A percentile compares a stretch with the other conserved stretches of the same genome.
Evolutionary conservation across 768 basidiomycete genomes (phyloP).

Genomic region (Suillus cothurnatus): DNA sequence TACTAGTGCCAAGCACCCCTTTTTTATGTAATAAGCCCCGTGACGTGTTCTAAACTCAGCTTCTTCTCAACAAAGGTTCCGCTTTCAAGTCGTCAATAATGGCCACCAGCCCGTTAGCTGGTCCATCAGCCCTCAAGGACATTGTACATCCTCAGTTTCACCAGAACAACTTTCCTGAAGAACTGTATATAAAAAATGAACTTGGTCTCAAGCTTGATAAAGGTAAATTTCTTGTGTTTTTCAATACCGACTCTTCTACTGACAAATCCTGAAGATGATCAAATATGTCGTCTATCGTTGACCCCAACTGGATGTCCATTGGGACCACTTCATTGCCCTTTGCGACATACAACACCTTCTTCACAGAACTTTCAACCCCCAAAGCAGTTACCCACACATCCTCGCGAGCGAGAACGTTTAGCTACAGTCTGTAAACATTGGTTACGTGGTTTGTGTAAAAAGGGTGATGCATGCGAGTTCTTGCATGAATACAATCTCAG

Average conservation of each 20-base stretch:
- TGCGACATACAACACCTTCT: conserved; percentile 90
- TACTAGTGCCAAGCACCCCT: neutral
- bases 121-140: conserved; percentile 63
- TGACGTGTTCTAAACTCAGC: neutral
- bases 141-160: conserved; percentile 90
- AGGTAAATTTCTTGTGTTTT: conserved; percentile 50
- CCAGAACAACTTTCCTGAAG: conserved; percentile 87
- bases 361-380: conserved; percentile 88
- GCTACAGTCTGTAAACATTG: conserved; percentile 99
- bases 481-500: conserved; percentile 98
- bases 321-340: conserved; percentile 87
- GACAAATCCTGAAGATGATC: conserved; percentile 62
- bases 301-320: conserved; percentile 87
- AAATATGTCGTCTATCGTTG: conserved; percentile 88
- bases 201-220: conserved; percentile 89
- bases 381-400: conserved; percentile 79
- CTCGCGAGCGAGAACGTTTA: conserved; percentile 78
- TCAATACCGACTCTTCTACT: neutral
- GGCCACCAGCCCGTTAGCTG: conserved; percentile 52
- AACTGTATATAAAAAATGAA: conserved; percentile 79
- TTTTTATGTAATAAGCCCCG: conserved; percentile 18
- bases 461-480: conserved; percentile 97
- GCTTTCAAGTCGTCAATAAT: conserved; percentile 28
- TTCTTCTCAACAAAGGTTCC: neutral
- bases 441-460: conserved; percentile 97